These are phyloP conservation scores for Passiflora organensis DNA, from an alignment of 345 rosid genomes.

Conservation along the genomic window DNA sequence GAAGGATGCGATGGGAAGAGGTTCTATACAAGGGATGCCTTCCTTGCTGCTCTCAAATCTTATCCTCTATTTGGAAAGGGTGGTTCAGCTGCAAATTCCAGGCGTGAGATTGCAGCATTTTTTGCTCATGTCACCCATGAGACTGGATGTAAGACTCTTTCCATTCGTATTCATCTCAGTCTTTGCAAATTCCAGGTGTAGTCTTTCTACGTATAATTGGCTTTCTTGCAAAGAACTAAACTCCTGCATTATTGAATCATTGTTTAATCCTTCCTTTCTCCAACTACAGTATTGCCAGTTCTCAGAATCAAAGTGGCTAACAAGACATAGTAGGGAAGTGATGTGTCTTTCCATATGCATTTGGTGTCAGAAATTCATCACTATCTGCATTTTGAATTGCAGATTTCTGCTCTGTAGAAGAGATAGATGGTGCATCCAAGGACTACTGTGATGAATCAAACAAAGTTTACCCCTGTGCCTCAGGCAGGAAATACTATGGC, in stretches of 20 bases:
- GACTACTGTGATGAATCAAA: slow-evolving; percentile 21
- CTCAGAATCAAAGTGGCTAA: neutral
- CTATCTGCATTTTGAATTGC: neutral
- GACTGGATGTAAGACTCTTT: slow-evolving; percentile 34
- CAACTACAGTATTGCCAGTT: neutral
- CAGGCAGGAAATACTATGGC: slow-evolving; percentile 9
- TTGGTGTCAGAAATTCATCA: neutral
- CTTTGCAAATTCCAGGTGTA: neutral
- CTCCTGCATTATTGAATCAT: too few species aligned
- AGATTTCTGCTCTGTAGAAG: slow-evolving; percentile 38
- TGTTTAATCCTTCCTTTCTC: too few species aligned
- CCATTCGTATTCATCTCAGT: neutral
- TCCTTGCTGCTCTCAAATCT: slow-evolving; percentile 22
- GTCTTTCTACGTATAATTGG: neutral
- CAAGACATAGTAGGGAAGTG: neutral
- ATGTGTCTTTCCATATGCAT: too few species aligned
- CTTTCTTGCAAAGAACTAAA: neutral
- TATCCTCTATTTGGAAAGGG: slow-evolving; percentile 32
- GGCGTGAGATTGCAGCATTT: slow-evolving; percentile 46
- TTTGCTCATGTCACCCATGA: slow-evolving; percentile 50
- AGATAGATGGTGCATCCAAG: slow-evolving; percentile 16
- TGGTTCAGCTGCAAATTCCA: slow-evolving; percentile 33
- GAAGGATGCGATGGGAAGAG: slow-evolving; percentile 30
- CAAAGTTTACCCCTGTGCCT: slow-evolving; percentile 1
- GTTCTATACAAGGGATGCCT: slow-evolving; percentile 36